Conservation (phyloP, 345 rosid species). For the Corchorus capsularis region DNA sequence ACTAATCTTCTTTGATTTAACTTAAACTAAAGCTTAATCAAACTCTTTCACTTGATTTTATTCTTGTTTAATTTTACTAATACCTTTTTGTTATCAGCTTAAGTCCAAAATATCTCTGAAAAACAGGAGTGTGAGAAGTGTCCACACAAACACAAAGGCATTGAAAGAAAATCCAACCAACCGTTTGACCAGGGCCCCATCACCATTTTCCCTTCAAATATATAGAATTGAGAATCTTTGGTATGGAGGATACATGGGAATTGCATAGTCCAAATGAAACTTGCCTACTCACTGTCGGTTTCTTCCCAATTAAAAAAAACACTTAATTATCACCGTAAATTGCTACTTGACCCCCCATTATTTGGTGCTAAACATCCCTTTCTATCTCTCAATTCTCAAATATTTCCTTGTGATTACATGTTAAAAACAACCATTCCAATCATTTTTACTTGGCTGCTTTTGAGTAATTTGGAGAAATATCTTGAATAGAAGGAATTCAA, state of each 20-base stretch:
- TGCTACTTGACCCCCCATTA: constrained; percentile 4
- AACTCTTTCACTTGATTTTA: background rate
- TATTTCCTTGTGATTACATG: background rate
- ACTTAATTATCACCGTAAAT: background rate
- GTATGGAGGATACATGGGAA: constrained; percentile 17
- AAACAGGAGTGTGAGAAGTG: background rate
- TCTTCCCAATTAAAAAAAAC: constrained; percentile 15
- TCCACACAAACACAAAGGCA: constrained; percentile 23
- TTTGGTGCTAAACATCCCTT: background rate
- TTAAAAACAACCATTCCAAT: background rate
- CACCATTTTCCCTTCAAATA: background rate
- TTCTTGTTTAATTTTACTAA: background rate
- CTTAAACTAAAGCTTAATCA: constrained; percentile 5
- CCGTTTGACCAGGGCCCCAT: constrained; percentile 56
- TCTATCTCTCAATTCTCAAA: background rate
- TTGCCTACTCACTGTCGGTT: constrained; percentile 28
- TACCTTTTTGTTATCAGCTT: background rate
- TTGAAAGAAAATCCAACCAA: constrained; percentile 50
- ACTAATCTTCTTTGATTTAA: background rate
- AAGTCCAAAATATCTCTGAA: background rate
- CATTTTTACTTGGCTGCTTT: background rate
- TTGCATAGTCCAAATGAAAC: constrained; percentile 34
- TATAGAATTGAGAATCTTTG: constrained; percentile 36
- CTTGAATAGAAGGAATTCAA: background rate
- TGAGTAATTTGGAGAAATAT: background rate